Conservation (phyloP, 108 stramenopile species). For the Pseudonitzschia pungens region DNA sequence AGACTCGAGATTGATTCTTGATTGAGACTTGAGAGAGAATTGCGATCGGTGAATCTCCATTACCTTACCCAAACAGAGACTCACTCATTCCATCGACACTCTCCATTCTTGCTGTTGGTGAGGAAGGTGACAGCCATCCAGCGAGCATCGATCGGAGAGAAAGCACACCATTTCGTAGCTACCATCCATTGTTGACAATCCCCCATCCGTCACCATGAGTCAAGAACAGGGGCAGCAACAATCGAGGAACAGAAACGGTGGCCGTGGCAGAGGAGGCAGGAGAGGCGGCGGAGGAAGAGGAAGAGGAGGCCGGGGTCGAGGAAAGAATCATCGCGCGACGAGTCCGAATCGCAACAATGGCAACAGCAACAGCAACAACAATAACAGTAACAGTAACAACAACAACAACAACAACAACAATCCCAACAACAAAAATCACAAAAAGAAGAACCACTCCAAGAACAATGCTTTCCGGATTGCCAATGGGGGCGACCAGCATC, state of each 20-base stretch:
- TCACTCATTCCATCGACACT: too few species aligned
- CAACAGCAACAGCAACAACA: not conserved
- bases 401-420: not conserved
- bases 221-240: not conserved
- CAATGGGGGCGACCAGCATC: not conserved
- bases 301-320: conserved; percentile 16
- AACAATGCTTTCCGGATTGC: not conserved
- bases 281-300: conserved; percentile 14
- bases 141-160: too few species aligned
- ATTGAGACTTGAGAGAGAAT: too few species aligned
- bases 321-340: not conserved
- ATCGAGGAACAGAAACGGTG: not conserved
- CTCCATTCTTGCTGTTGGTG: too few species aligned
- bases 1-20: too few species aligned
- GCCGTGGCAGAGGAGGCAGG: conserved; percentile 8
- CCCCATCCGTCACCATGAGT: conserved; percentile 10
- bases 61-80: too few species aligned
- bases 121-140: too few species aligned
- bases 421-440: not conserved
- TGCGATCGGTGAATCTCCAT: too few species aligned
- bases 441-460: conserved; percentile 7
- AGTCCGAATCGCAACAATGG: not conserved
- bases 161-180: too few species aligned
- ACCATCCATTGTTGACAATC: too few species aligned
- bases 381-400: not conserved